Percentiles rank a stretch among this genome's conserved stretches.
phyloP scores from a whole-genome alignment of 345 rosid species.

The Euphorbia pulcherrima region DNA sequence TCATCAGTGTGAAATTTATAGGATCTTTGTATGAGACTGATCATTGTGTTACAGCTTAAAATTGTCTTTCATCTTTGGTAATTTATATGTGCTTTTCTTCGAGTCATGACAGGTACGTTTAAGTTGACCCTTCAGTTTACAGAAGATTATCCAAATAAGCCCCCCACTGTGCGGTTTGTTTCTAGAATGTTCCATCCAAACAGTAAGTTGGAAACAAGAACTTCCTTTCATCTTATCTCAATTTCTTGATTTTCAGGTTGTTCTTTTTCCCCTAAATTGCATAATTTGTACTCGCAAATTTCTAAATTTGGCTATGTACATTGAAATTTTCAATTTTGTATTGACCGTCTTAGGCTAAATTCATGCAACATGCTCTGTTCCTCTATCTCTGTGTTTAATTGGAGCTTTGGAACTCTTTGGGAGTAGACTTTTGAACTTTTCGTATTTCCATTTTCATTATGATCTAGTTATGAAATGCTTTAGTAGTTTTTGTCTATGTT shows the following conservation, averaged over 20 bases:
- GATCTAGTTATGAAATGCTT: no score
- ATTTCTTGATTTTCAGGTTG: neutral
- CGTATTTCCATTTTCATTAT: no score
- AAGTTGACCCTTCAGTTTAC: constrained; percentile 54
- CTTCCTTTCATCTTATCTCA: no score
- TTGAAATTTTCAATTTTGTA: no score
- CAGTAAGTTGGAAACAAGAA: no score
- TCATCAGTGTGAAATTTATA: neutral
- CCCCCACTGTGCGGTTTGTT: constrained; percentile 55
- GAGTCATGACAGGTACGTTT: constrained; percentile 45
- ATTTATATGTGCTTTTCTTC: neutral
- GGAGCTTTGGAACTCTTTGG: no score
- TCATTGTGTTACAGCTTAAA: neutral
- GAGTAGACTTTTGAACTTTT: no score
- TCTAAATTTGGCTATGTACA: neutral
- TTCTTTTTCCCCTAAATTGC: neutral
- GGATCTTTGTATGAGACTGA: neutral
- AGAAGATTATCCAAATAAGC: constrained; percentile 60
- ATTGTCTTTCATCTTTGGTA: neutral
- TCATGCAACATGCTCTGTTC: no score
- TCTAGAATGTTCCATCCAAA: constrained; percentile 62
- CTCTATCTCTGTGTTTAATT: no score
- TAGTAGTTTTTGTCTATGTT: no score
- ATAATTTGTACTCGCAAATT: neutral
- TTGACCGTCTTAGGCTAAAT: neutral